These are phyloP conservation scores for Dictyostelium discoideum DNA, from an alignment of 78 protist genomes.

Conservation along the genomic window dicty_2.7 NC_007090.3:147501-148000, in stretches of 20 bases:
- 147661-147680: background rate
- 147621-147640: background rate
- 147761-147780: background rate
- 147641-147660: background rate
- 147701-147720: background rate
- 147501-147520: background rate
- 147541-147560: background rate
- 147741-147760: background rate
- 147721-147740: background rate
- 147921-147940: conserved; percentile 2
- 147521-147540: background rate
- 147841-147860: conserved; percentile 51
- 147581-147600: conserved; percentile 18
- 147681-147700: background rate
- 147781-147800: background rate
- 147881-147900: background rate
- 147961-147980: background rate
- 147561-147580: conserved; percentile 19
- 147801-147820: conserved; percentile 17
- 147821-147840: conserved; percentile 7
- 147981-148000: background rate
- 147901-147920: background rate
- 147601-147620: background rate
- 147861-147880: conserved; percentile 68
- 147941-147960: background rate